Base-by-base conservation (phyloP, 805 yeast species). In the Candida nemodendra region DNA sequence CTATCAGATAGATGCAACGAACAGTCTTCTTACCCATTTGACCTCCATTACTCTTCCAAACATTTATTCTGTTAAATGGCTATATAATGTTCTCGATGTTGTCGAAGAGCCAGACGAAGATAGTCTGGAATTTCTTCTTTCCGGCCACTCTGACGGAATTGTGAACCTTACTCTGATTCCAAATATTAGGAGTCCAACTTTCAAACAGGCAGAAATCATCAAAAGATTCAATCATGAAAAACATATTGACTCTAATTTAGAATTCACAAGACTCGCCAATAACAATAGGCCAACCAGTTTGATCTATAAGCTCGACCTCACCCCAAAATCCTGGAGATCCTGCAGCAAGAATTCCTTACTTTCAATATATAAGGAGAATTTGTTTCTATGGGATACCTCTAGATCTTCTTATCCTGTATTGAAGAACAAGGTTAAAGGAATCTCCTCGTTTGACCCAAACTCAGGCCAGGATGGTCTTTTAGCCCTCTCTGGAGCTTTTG, bases 151-250 rank as follows among this genome's bases (percentile, higher is more conserved):
- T 35, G 76, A 78, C 41, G 96, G 96, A 2, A 64, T 74, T 38
- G 86, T 80, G 0, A 86, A 90, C 59, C 58, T 89, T 42, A 76
- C 86, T 3, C 66, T 82, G 13, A 69, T 88, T 7, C 93, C 95
- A 1, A 56, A 63, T 18, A 54, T 66, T 7, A 65, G 63, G 4
- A 39, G 42, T 19, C 21, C 47, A 2, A 71, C 52, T 3, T 57
- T 62, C 16, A 57, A 71, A 17, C 66, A 72, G 38, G 96, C 96
- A 0, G 87, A 80, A 56, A 82, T 89, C 15, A 64, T 83, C 44
- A 84, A 79, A 56, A 67, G 95, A 26, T 89, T 81, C 65, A 86
- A 86, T 59, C 96, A 89, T 63, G 66, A 72, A 34, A 81, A 80
- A 48, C 89, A 81, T 54, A 58, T 85, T 38, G 59, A 56, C 21